Evolutionary conservation across 2,329 filamentous ascomycete genomes (phyloP).

Genomic region (Xylaria sp.): DNA sequence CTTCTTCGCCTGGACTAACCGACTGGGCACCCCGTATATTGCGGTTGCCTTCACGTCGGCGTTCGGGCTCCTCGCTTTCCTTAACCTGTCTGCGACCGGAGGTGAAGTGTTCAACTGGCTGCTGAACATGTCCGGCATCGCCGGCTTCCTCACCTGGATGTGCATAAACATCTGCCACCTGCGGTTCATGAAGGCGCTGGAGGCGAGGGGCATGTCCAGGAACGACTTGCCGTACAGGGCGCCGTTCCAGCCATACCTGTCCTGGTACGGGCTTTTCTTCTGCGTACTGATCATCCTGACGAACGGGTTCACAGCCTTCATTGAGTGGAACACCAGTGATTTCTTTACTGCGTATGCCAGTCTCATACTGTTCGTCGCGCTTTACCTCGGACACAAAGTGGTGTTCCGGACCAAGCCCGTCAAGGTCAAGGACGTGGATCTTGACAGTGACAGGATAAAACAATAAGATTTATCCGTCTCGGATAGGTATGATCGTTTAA

Average conservation of each 20-base stretch:
- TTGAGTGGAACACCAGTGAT: constrained; percentile 60
- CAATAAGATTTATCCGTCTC: constrained; percentile 1
- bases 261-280: constrained; percentile 68
- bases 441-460: constrained; percentile 32
- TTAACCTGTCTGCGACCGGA: constrained; percentile 64
- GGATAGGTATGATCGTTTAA: too few species aligned
- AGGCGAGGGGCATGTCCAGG: constrained; percentile 59
- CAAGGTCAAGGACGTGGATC: constrained; percentile 32
- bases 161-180: constrained; percentile 68
- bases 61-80: constrained; percentile 67
- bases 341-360: constrained; percentile 70
- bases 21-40: constrained; percentile 63
- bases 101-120: constrained; percentile 71
- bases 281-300: constrained; percentile 66
- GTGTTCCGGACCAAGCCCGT: constrained; percentile 34
- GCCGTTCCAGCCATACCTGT: constrained; percentile 64
- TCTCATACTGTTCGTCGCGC: constrained; percentile 62
- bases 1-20: constrained; percentile 62
- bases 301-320: constrained; percentile 70
- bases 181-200: constrained; percentile 64
- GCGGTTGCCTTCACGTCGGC: constrained; percentile 60
- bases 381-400: constrained; percentile 65
- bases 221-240: constrained; percentile 62
- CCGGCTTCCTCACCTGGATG: constrained; percentile 71
- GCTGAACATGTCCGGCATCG: constrained; percentile 69